Base-by-base conservation (phyloP, 2,329 filamentous ascomycete species). In the Ramularia collo-cygni region DNA sequence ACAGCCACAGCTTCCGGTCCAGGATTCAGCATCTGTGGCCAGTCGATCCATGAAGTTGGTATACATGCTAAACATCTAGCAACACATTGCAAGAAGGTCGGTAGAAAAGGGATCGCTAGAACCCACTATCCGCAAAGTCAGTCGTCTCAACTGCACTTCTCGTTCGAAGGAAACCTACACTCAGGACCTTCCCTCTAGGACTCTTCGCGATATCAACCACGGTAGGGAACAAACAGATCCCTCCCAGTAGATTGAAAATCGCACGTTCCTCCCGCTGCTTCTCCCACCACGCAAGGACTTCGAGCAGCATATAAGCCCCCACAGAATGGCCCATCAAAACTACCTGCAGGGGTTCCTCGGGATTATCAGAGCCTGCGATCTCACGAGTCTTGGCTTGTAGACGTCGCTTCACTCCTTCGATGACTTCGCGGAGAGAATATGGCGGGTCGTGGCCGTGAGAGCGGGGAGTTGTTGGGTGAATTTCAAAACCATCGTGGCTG, bases 251-350 rank as follows among this genome's bases (percentile, higher is more conserved):
- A 3, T 47, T 42, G 18, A 46, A 40, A 14, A 42, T 9, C 18
- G 35, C 27, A 3, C 45, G 35, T 27, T 46, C 34, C 2, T 32
- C 35, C 21, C 21, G 10, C 10, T 46, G 38, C 17, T 38, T 18
- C 35, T 56, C 51, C 39, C 49, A 48, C 41, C 46, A 48, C 2
- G 40, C 32, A 13, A 56, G 41, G 15, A 48, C 38, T 45, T 72
- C 67, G 12, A 72, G 56, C 1, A 61, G 41, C 31, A 72, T 67
- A 38, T 68, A 72, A 8, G 66, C 53, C 5, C 69, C 69, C 0
- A 72, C 63, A 0, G 64, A 68, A 51, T 72, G 69, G 1, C 69
- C 69, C 33, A 71, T 59, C 5, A 72, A 46, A 6, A 67, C 50
- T 1, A 65, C 55, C 16, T 48, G 46, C 4, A 56, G 14, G 1